Percentiles rank a stretch among this genome's conserved stretches.
Evolutionary conservation across 2,329 filamentous ascomycete species (phyloP).

Genomic region (Ophiosphaerella korrae): DNA sequence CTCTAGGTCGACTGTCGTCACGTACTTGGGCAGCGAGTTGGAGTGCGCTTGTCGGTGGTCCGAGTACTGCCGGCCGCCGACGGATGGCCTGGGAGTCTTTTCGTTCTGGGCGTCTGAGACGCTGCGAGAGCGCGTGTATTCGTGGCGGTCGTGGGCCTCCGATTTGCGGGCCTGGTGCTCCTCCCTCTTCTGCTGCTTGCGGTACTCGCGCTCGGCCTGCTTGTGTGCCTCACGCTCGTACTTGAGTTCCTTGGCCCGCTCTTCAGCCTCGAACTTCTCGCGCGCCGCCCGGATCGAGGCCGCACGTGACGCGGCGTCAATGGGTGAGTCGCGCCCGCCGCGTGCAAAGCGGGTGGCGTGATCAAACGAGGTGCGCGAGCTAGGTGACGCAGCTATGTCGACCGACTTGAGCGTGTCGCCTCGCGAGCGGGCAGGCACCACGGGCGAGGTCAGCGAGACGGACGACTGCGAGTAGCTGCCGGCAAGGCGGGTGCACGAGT

Average conservation of each 20-base stretch:
- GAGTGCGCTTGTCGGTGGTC: conserved; percentile 44
- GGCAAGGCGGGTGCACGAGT: conserved; percentile 52
- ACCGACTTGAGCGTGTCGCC: conserved; percentile 57
- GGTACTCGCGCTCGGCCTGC: conserved; percentile 51
- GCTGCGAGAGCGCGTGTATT: conserved; percentile 36
- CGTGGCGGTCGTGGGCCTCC: conserved; percentile 40
- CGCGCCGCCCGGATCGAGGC: conserved; percentile 62
- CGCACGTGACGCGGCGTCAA: conserved; percentile 59
- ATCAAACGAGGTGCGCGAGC: conserved; percentile 62
- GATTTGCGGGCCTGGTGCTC: conserved; percentile 50
- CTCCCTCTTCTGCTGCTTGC: conserved; percentile 52
- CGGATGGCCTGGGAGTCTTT: conserved; percentile 36
- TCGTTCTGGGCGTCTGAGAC: conserved; percentile 37
- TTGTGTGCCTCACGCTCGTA: conserved; percentile 58
- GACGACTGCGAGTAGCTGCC: conserved; percentile 59
- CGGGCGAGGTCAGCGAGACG: conserved; percentile 54
- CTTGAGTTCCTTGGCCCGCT: conserved; percentile 62
- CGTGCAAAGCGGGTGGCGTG: conserved; percentile 59
- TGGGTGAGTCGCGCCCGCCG: conserved; percentile 53
- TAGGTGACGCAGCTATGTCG: conserved; percentile 56
- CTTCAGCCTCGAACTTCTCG: conserved; percentile 63
- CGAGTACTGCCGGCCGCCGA: conserved; percentile 46
- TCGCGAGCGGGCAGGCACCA: conserved; percentile 50
- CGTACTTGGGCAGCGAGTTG: conserved; percentile 42
- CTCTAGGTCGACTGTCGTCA: conserved; percentile 34